Conservation (phyloP, 2,329 filamentous ascomycete genomes). For the Colletotrichum nymphaeae region DNA sequence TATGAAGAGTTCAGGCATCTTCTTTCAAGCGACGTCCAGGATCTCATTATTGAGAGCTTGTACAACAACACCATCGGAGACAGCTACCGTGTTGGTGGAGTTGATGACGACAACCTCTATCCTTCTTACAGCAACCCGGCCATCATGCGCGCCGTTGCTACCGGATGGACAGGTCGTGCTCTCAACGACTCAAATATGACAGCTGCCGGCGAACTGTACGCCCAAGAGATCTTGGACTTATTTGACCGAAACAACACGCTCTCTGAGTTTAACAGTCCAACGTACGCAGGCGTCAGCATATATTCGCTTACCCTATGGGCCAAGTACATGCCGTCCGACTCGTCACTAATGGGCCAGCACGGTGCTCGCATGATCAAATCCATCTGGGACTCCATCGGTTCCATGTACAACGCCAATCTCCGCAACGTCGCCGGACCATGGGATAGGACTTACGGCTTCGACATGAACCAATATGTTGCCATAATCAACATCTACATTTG, state of each 20-base stretch:
- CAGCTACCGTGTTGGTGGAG: conserved; percentile 68
- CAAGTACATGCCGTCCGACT: conserved; percentile 66
- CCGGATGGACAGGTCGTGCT: conserved; percentile 67
- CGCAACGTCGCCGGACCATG: conserved; percentile 72
- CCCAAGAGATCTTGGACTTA: conserved; percentile 64
- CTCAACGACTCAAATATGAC: conserved; percentile 70
- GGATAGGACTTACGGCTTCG: conserved; percentile 72
- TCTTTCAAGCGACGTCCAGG: conserved; percentile 46
- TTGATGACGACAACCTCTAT: conserved; percentile 49
- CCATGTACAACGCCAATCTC: conserved; percentile 68
- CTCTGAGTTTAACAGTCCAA: conserved; percentile 52
- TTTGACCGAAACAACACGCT: conserved; percentile 67
- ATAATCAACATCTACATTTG: conserved; percentile 69
- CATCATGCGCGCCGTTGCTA: conserved; percentile 71
- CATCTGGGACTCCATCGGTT: conserved; percentile 62
- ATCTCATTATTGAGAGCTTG: conserved; percentile 63
- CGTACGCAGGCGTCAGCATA: conserved; percentile 71
- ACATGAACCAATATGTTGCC: conserved; percentile 71
- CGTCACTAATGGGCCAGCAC: conserved; percentile 60
- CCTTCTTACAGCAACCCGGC: conserved; percentile 50
- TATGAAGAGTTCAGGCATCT: conserved; percentile 68
- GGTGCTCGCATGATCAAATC: conserved; percentile 62
- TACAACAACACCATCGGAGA: conserved; percentile 68
- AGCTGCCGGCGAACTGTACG: conserved; percentile 65
- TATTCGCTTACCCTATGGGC: conserved; percentile 68